phyloP scores from a whole-genome alignment of 2,329 filamentous ascomycete genomes.

The Pleomassaria siparia region DNA sequence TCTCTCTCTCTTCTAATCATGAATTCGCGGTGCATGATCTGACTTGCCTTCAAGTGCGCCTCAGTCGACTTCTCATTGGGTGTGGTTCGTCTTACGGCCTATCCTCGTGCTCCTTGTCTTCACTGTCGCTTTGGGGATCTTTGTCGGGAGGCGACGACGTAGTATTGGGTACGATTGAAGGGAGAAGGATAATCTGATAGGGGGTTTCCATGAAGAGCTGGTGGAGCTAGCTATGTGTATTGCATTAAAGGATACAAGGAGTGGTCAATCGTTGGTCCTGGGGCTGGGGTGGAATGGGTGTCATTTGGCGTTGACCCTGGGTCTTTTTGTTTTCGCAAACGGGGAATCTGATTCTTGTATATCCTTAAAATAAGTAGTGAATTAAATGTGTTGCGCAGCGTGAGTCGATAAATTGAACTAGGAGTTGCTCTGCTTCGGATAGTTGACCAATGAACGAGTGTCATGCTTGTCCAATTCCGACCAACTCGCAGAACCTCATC shows the following conservation, averaged over 20 bases:
- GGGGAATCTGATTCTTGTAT: constrained; percentile 1
- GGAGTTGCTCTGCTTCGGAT: neutral
- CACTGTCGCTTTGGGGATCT: constrained; percentile 17
- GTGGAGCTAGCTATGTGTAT: neutral
- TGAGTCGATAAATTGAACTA: neutral
- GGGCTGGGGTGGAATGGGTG: neutral
- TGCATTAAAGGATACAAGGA: constrained; percentile 1
- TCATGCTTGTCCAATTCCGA: too few species aligned
- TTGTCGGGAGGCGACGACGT: constrained; percentile 12
- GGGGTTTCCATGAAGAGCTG: neutral
- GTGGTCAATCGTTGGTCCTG: neutral
- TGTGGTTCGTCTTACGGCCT: constrained; percentile 24
- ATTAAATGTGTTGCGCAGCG: neutral
- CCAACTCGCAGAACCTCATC: too few species aligned
- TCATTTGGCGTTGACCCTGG: neutral
- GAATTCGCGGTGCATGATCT: constrained; percentile 19
- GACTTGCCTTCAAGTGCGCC: constrained; percentile 34
- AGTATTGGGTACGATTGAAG: constrained; percentile 10
- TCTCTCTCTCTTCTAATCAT: neutral
- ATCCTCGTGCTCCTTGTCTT: constrained; percentile 23
- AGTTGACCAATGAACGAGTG: neutral
- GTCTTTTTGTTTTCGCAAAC: neutral
- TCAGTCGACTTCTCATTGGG: constrained; percentile 19
- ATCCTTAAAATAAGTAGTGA: neutral
- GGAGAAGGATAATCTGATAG: neutral